Base-by-base conservation (phyloP, 108 stramenopile species). In the Mediolabrus comicus region DNA sequence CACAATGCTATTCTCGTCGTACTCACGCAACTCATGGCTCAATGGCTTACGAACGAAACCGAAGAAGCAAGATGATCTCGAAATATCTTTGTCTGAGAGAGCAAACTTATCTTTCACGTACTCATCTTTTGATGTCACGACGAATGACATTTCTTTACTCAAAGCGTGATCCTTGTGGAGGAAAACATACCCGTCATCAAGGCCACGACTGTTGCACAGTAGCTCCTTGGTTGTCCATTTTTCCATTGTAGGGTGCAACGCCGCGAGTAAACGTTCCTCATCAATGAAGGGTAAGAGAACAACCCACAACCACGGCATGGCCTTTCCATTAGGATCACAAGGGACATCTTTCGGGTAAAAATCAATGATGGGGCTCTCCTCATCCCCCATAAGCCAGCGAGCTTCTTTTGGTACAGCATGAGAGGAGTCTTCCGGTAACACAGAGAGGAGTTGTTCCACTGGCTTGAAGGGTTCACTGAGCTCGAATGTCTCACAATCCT, bases 241-340 rank as follows among this genome's bases (percentile, higher is more conserved):
- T 46, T 86, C 39, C 90, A 87, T 87, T 8, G 95, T 89, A 46
- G 95, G 92, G 28, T 79, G 76, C 79, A 98, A 65, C 12, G 95
- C 95, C 17, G 70, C 59, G 22, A 97, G 69, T 19, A 99, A 72
- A 41, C 96, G 82, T 43, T 93, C 87, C 85, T 98, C 97, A 65
- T 98, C 97, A 56, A 99, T 97, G 77, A 99, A 99, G 30, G 99
- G 99, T 19, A 99, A 84, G 51, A 98, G 77, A 28, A 97, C 97
- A 55, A 99, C 98, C 93, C 96, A 97, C 31, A 98, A 83, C 99
- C 99, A 99, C 19, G 97, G 97, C 96, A 97, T 97, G 6, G 92
- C 92, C 74, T 98, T 98, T 11, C 99, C 99, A 72, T 99, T 98
- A 5, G 97, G 97, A 81, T 99, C 99, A 60, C 94, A 88, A 11